Conservation (phyloP, 192 early-diverging fungal species). For the Allomyces arbusculus region DNA sequence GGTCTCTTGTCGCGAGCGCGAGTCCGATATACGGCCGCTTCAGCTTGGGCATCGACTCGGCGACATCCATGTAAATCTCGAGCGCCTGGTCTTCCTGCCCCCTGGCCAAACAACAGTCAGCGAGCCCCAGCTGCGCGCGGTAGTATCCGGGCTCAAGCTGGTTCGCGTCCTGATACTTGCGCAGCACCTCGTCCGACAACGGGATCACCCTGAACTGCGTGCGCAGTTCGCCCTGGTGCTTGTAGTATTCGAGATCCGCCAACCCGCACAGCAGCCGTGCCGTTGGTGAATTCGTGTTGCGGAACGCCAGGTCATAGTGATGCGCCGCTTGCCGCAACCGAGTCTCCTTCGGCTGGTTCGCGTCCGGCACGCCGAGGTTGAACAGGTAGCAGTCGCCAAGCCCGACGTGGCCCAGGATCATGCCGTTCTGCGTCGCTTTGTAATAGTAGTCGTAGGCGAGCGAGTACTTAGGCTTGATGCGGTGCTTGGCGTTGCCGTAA, state of each 20-base stretch:
- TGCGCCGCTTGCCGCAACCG: background rate
- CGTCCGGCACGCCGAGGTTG: background rate
- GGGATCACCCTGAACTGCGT: background rate
- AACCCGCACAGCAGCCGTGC: background rate
- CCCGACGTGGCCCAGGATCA: background rate
- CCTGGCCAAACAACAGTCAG: background rate
- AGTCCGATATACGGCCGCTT: background rate
- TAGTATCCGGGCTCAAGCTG: background rate
- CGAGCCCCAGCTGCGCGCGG: background rate
- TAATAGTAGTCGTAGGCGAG: background rate
- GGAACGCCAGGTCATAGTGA: background rate
- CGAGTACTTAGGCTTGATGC: background rate
- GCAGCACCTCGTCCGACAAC: background rate
- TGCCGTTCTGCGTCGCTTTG: background rate
- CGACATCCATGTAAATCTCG: background rate
- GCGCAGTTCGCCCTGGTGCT: background rate
- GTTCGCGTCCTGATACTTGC: background rate
- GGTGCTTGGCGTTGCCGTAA: background rate
- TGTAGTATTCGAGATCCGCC: background rate
- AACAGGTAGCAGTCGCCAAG: background rate
- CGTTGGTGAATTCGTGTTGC: background rate
- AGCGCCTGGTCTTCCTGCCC: background rate
- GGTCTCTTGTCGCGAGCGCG: background rate
- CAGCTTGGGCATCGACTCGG: background rate
- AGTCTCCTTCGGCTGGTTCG: background rate